A percentile compares a stretch with the other conserved stretches of the same genome.
phyloP scores from a whole-genome alignment of 1,284 basidiomycete genomes.

The Cerioporus squamosus region DNA sequence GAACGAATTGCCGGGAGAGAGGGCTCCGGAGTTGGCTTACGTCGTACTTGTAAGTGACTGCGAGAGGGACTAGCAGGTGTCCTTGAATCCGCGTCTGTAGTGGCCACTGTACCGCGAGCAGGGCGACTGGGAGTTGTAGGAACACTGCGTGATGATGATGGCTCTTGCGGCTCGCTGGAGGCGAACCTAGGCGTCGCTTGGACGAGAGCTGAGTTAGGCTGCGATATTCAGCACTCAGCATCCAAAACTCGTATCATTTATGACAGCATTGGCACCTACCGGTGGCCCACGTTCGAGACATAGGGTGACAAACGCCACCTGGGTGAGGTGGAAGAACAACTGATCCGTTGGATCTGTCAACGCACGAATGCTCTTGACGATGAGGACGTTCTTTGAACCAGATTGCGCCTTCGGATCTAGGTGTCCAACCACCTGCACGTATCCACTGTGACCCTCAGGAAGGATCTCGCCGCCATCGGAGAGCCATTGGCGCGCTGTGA shows the following conservation, averaged over 20 bases:
- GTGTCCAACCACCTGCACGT: conserved; percentile 32
- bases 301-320: conserved; percentile 51
- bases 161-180: no score
- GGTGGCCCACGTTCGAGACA: conserved; percentile 39
- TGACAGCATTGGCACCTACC: conserved; percentile 11
- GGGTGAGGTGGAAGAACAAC: conserved; percentile 59
- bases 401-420: conserved; percentile 3
- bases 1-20: no score
- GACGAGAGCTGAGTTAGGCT: no score
- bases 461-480: background rate
- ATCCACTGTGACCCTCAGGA: background rate
- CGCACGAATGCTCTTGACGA: conserved; percentile 46
- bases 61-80: no score
- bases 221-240: background rate
- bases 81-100: no score
- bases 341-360: conserved; percentile 56
- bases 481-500: conserved; percentile 23
- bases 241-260: background rate
- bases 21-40: no score
- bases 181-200: no score
- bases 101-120: no score
- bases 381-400: conserved; percentile 47
- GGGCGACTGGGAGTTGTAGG: no score
- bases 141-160: no score
- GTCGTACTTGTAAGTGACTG: no score